Conservation (phyloP, 169 alveolate species). For the Eimeria tenella region DNA sequence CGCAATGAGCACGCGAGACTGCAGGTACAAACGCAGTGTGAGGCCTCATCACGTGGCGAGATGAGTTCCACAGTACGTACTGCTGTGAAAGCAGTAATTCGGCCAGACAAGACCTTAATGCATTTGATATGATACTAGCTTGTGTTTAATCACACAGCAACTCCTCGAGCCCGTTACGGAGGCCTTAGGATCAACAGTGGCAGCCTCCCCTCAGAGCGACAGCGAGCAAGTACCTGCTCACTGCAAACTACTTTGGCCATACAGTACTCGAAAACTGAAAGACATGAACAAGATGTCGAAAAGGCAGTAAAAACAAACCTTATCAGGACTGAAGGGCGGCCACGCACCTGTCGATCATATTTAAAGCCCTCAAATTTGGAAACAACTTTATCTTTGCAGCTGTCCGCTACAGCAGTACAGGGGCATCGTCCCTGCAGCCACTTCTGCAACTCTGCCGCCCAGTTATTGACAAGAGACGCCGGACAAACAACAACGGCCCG, state of each 20-base stretch:
- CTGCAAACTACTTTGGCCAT: too few species aligned
- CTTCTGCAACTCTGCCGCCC: constrained; percentile 95
- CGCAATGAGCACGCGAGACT: constrained; percentile 90
- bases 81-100: too few species aligned
- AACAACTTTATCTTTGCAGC: constrained; percentile 91
- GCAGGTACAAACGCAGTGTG: neutral
- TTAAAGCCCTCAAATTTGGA: constrained; percentile 93
- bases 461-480: constrained; percentile 94
- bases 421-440: constrained; percentile 94
- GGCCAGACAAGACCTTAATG: too few species aligned
- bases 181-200: too few species aligned
- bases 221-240: too few species aligned
- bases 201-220: too few species aligned
- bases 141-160: too few species aligned
- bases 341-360: constrained; percentile 85
- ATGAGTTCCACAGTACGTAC: too few species aligned
- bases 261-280: too few species aligned
- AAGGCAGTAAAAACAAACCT: neutral
- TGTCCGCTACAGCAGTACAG: constrained; percentile 93
- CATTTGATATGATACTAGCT: too few species aligned
- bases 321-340: neutral
- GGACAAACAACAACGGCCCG: constrained; percentile 95
- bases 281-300: too few species aligned
- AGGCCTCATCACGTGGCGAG: neutral
- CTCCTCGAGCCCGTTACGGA: too few species aligned